Evolutionary conservation across 2,329 filamentous ascomycete genomes (phyloP).

Genomic region (Alternaria novae-zelandiae): DNA sequence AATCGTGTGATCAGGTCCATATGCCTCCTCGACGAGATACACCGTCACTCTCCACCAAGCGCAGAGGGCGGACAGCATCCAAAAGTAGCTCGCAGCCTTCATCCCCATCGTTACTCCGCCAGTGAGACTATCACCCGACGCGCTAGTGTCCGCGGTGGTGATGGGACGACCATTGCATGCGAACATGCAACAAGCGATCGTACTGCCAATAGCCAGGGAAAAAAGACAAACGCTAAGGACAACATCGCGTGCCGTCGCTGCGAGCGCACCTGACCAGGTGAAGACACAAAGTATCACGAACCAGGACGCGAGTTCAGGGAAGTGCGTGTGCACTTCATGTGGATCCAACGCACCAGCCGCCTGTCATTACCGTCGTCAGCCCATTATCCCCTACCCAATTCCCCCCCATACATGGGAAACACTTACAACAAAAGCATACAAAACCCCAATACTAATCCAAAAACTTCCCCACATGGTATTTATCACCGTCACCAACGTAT

Average conservation of each 20-base stretch:
- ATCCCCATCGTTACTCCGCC: background rate
- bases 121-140: background rate
- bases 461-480: slow-evolving; percentile 1
- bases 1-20: slow-evolving; percentile 1
- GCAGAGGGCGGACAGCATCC: background rate
- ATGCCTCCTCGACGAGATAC: background rate
- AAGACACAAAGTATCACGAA: background rate
- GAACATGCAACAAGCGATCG: background rate
- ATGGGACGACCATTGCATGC: background rate
- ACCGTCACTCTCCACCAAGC: background rate
- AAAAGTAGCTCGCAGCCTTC: background rate
- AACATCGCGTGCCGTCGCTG: background rate
- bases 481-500: background rate
- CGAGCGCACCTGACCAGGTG: background rate
- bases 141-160: background rate
- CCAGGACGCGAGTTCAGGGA: background rate
- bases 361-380: background rate
- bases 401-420: no score
- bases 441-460: background rate
- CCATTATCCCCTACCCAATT: background rate
- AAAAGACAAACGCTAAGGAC: background rate
- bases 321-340: background rate
- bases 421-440: background rate
- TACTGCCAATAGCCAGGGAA: background rate
- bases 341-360: background rate